Conservation (phyloP, 768 basidiomycete species). For the Rhodotorula taiwanensis region DNA sequence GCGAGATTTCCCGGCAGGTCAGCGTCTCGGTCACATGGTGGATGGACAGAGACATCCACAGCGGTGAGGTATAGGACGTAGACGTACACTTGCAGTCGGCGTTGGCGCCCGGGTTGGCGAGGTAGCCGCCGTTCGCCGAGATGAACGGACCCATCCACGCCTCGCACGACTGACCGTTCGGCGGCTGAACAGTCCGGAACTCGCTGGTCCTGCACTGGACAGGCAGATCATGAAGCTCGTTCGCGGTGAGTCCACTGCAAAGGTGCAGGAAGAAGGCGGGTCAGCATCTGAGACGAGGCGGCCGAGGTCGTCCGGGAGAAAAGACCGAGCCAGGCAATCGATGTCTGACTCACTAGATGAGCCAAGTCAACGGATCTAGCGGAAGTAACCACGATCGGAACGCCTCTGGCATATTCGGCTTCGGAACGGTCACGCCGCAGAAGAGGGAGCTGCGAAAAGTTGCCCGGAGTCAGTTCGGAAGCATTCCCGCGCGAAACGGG, state of each 20-base stretch:
- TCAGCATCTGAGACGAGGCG: too few species aligned
- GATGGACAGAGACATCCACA: neutral
- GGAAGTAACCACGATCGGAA: constrained; percentile 62
- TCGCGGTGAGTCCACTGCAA: constrained; percentile 61
- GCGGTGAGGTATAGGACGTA: neutral
- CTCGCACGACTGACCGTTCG: constrained; percentile 63
- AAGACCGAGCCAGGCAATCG: too few species aligned
- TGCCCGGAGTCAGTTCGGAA: neutral
- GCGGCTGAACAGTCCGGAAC: constrained; percentile 65
- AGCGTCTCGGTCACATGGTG: too few species aligned
- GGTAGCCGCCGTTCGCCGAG: constrained; percentile 59
- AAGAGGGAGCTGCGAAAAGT: constrained; percentile 51
- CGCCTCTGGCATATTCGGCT: constrained; percentile 57
- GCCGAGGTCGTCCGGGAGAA: too few species aligned
- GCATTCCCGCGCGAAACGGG: constrained; percentile 38
- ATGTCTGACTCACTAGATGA: constrained; percentile 54
- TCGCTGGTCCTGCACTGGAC: constrained; percentile 62
- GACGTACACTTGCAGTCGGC: constrained; percentile 53
- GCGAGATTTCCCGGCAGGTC: too few species aligned
- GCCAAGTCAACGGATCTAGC: constrained; percentile 58
- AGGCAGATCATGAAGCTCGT: constrained; percentile 63
- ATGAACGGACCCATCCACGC: constrained; percentile 68
- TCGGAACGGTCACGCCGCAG: constrained; percentile 74
- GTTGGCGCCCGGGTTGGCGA: constrained; percentile 61
- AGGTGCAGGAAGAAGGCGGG: too few species aligned